Conservation (phyloP, 371 early-diverging fungal species). For the Mucor circinelloides region DNA sequence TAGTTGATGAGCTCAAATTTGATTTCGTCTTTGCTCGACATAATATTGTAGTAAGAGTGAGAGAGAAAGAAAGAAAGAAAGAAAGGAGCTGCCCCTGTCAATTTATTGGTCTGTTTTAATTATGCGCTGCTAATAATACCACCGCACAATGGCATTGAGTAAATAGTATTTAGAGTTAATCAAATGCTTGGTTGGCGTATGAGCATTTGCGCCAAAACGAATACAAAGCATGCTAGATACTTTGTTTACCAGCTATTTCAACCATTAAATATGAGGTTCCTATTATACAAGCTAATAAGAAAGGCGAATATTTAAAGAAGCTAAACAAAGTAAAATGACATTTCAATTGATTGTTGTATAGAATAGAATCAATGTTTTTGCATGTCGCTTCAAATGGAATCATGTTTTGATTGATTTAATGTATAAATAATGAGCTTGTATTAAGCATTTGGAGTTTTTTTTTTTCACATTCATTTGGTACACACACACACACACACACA, state of each 20-base stretch:
- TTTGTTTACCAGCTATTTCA: no score
- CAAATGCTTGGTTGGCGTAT: no score
- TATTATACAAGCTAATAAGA: no score
- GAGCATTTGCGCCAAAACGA: no score
- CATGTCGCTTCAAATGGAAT: neutral
- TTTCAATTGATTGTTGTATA: neutral
- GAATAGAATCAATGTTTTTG: slow-evolving; percentile 4
- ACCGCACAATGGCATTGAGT: no score
- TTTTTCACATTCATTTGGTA: no score
- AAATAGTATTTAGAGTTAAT: no score
- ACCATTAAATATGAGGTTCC: no score
- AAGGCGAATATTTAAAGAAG: no score
- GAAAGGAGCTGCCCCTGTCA: neutral
- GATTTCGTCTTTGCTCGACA: slow-evolving; percentile 32
- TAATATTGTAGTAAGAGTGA: neutral
- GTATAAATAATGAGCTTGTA: neutral
- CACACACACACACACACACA: neutral
- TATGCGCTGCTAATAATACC: neutral
- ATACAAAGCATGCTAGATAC: no score
- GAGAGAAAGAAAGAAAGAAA: neutral
- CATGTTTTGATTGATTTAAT: neutral
- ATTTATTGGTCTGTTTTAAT: neutral
- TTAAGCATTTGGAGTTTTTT: neutral
- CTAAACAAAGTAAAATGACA: neutral
- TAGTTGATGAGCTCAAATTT: slow-evolving; percentile 33